Evolutionary conservation across 345 rosid genomes (phyloP), one percentile per base, ranked within the genome.

Genomic region (Arabidopsis arenosa): DNA sequence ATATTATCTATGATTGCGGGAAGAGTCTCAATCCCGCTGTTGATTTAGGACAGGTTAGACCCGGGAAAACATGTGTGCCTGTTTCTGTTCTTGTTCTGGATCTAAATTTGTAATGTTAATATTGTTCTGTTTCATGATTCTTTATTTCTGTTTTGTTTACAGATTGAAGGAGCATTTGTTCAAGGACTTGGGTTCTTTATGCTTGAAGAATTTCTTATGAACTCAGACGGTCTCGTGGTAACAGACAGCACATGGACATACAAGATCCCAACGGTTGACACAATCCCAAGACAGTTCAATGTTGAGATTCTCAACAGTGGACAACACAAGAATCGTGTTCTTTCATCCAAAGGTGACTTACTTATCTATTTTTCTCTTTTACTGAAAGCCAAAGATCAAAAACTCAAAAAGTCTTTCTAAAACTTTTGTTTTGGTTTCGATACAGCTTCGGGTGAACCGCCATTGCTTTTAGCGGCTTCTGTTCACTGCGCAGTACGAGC

Each of bases 141-240:
- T 28, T 28, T 28, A 28, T 28, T 18, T 61, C n/a, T 8, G 0
- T 60, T 21, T 48, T 43, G 68, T 30, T n/a, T 52, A 39, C 86
- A 95, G 99, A 92, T 95, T 53, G 99, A 95, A 88, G 99, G 99
- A 70, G 89, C 97, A 51, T 95, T 90, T 63, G 93, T 95, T 35
- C 99, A 92, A 80, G 99, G 99, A 70, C 79, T 95, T 36, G 99
- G 99, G 45, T 89, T 95, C 84, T 92, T 90, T 79, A 86, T 95
- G 96, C 87, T 82, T 37, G 99, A 95, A 82, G 97, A 95, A 75
- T 92, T 85, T 83, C 76, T 72, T 55, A 84, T 88, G 57, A 89
- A 95, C 77, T 79, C 93, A 6, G 95, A 92, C 2, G 99, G 99
- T 37, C 71, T 95, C 40, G 79, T 87, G 68, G 81, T 84, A 48